Evolutionary conservation across 805 yeast genomes (phyloP).

Genomic region (Candida caryicola): DNA sequence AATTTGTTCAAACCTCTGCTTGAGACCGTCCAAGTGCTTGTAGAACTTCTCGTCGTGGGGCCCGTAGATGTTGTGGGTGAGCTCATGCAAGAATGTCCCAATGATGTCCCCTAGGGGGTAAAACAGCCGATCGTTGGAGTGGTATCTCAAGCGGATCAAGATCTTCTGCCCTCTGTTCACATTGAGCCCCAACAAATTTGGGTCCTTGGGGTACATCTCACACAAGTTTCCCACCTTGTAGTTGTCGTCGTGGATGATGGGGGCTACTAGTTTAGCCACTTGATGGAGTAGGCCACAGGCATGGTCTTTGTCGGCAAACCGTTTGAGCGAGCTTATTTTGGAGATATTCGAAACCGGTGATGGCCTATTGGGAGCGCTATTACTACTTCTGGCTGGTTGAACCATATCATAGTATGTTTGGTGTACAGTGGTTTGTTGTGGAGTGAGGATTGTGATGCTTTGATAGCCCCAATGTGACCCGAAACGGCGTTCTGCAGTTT

Average conservation of each 20-base stretch:
- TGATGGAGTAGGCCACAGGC: constrained; percentile 57
- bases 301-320: constrained; percentile 34
- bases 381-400: constrained; percentile 4
- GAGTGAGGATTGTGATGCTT: too few relatives aligned
- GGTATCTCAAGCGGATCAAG: constrained; percentile 64
- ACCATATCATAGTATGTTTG: constrained; percentile 9
- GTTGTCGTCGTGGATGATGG: constrained; percentile 66
- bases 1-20: constrained; percentile 45
- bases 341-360: constrained; percentile 37
- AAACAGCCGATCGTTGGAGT: constrained; percentile 51
- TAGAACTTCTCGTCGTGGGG: constrained; percentile 79
- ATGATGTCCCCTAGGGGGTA: constrained; percentile 62
- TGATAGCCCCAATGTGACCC: too few relatives aligned
- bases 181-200: constrained; percentile 71
- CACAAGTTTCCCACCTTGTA: constrained; percentile 65
- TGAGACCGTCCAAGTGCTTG: constrained; percentile 57
- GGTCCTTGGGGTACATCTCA: constrained; percentile 78
- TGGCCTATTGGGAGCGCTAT: constrained; percentile 15
- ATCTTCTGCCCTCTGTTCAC: constrained; percentile 76
- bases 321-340: constrained; percentile 37
- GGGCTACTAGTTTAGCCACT: constrained; percentile 69
- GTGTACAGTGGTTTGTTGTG: too few relatives aligned
- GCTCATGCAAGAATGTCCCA: constrained; percentile 86
- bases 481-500: too few relatives aligned
- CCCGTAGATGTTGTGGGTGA: constrained; percentile 76